Conservation (phyloP, 331 rosid species). For the Saraca asoca region DNA sequence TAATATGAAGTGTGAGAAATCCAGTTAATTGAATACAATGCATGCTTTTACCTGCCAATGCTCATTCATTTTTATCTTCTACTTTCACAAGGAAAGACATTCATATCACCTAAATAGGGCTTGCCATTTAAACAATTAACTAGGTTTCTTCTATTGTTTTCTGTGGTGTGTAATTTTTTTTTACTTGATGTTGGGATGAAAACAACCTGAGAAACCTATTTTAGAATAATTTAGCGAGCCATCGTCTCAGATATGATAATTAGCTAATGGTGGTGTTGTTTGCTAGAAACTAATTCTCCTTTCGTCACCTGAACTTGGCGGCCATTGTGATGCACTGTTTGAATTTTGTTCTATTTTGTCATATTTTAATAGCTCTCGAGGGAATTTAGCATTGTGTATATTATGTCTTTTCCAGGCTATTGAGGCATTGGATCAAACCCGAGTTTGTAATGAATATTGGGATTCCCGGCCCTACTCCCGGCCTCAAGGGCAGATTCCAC, state of each 20-base stretch:
- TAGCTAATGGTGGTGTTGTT: not conserved
- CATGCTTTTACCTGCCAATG: not conserved
- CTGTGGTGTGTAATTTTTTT: no score
- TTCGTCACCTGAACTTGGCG: not conserved
- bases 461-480: slow-evolving; percentile 96
- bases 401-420: slow-evolving; percentile 58
- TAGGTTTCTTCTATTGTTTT: no score
- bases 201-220: no score
- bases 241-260: no score
- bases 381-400: not conserved
- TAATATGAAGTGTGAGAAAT: not conserved
- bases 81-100: not conserved
- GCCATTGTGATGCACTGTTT: slow-evolving; percentile 8
- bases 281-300: slow-evolving; percentile 13
- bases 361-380: slow-evolving; percentile 17
- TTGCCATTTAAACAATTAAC: no score
- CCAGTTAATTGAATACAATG: not conserved
- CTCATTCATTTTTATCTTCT: not conserved
- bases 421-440: slow-evolving; percentile 85
- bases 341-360: slow-evolving; percentile 19
- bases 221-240: no score
- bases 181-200: no score
- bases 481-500: slow-evolving; percentile 81
- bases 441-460: slow-evolving; percentile 86
- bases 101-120: no score